Percentiles rank a stretch among this genome's conserved stretches.
Conservation (phyloP, 164 flowering plant genomes). For the Saururus chinensis region DNA sequence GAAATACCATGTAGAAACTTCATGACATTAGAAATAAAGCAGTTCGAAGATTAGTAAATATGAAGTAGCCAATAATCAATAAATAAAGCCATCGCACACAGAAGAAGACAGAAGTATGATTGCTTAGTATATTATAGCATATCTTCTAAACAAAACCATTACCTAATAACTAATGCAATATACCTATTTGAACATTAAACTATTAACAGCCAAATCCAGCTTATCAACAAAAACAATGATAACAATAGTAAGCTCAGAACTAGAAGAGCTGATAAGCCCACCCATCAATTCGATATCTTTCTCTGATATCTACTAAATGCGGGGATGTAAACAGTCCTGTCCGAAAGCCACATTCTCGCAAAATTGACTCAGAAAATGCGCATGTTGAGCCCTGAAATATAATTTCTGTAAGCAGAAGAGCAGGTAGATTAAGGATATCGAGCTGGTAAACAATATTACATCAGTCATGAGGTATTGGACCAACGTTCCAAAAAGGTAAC, state of each 20-base stretch:
- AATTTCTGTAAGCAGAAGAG: constrained; percentile 6
- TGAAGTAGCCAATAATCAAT: background rate
- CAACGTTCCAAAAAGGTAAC: background rate
- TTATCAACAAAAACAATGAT: background rate
- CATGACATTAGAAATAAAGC: background rate
- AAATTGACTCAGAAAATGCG: constrained; percentile 68
- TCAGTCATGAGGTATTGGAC: no score
- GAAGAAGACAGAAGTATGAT: no score
- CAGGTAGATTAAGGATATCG: background rate
- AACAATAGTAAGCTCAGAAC: background rate
- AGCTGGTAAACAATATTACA: background rate
- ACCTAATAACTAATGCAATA: no score
- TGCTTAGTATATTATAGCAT: no score
- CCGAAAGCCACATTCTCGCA: constrained; percentile 74
- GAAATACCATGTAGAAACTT: constrained; percentile 2
- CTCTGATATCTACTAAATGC: constrained; percentile 88
- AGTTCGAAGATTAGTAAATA: background rate
- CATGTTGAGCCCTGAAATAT: constrained; percentile 86
- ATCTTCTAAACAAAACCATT: no score
- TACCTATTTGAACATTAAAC: no score
- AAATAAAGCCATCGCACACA: background rate
- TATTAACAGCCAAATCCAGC: no score
- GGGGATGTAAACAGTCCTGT: constrained; percentile 95
- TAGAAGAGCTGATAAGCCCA: constrained; percentile 18
- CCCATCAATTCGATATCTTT: constrained; percentile 80